phyloP scores from a whole-genome alignment of 495 filamentous ascomycete species.

The Neurospora discreta region DNA sequence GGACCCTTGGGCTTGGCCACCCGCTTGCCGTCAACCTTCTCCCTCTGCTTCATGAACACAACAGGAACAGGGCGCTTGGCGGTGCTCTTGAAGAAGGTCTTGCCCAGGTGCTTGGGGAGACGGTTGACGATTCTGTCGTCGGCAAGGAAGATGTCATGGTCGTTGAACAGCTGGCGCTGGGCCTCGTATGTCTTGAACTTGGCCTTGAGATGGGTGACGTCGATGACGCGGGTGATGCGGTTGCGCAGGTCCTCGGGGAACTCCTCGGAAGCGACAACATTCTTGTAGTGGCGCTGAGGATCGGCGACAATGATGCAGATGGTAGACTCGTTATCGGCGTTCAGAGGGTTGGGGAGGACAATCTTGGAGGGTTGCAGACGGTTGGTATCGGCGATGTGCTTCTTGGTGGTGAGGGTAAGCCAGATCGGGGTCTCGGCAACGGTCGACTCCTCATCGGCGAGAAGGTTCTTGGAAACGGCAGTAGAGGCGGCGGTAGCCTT shows the following conservation, averaged over 20 bases:
- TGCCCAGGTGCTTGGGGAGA: conserved; percentile 69
- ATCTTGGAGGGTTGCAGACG: conserved; percentile 58
- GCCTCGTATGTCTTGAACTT: conserved; percentile 83
- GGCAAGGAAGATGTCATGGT: conserved; percentile 79
- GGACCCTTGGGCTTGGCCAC: conserved; percentile 40
- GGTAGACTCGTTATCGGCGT: conserved; percentile 43
- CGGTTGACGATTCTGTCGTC: conserved; percentile 72
- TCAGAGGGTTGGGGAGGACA: conserved; percentile 57
- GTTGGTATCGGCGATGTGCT: conserved; percentile 40
- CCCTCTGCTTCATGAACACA: conserved; percentile 50
- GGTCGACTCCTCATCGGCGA: conserved; percentile 47
- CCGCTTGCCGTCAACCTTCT: conserved; percentile 55
- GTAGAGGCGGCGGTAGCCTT: conserved; percentile 45
- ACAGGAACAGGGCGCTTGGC: conserved; percentile 83
- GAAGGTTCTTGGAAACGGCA: conserved; percentile 60
- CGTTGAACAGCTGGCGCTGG: conserved; percentile 67
- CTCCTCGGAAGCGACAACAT: conserved; percentile 60
- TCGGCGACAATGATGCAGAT: conserved; percentile 65
- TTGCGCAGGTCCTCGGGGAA: conserved; percentile 63
- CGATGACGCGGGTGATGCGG: conserved; percentile 71
- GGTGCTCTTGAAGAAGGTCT: conserved; percentile 68
- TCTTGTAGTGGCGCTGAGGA: conserved; percentile 84
- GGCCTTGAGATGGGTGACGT: conserved; percentile 67
- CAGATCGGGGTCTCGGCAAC: conserved; percentile 51
- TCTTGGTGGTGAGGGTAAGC: conserved; percentile 83